These are phyloP conservation scores for Mollisia scopiformis DNA, from an alignment of 2,329 filamentous ascomycete genomes.

Conservation along the genomic window DNA sequence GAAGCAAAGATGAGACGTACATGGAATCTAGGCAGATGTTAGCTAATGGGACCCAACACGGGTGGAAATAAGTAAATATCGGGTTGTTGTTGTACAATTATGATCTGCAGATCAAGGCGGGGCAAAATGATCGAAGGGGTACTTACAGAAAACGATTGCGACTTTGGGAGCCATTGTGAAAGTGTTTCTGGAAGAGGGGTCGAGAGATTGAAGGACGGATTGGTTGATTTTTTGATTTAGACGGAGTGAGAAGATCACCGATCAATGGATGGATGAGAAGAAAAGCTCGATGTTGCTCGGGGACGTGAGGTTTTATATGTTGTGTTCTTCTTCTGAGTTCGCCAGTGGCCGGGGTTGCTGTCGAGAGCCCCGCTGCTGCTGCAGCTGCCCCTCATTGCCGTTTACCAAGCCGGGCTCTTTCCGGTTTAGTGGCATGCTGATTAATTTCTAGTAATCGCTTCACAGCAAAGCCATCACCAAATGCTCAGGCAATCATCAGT, in stretches of 20 bases:
- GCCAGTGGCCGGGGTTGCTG: no score
- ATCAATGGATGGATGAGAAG: no score
- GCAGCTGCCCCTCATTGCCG: no score
- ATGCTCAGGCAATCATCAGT: background rate
- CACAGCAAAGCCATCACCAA: background rate
- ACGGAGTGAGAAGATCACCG: no score
- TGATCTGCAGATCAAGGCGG: conserved; percentile 13
- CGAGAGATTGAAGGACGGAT: background rate
- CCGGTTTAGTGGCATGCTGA: background rate
- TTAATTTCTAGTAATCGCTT: background rate
- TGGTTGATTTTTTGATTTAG: background rate
- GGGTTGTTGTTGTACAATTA: conserved; percentile 25
- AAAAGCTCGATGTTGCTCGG: no score
- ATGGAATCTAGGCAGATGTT: conserved; percentile 63
- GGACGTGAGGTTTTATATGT: no score
- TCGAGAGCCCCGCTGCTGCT: no score
- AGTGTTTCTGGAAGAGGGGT: conserved; percentile 7
- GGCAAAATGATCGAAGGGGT: no score
- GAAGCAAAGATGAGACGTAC: conserved; percentile 44
- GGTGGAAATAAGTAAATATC: background rate
- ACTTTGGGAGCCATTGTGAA: conserved; percentile 81
- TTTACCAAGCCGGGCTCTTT: background rate
- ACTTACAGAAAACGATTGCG: conserved; percentile 83
- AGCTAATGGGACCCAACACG: background rate
- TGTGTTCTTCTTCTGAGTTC: no score